phyloP scores from a whole-genome alignment of 768 basidiomycete genomes.

The Suillus occidentalis region DNA sequence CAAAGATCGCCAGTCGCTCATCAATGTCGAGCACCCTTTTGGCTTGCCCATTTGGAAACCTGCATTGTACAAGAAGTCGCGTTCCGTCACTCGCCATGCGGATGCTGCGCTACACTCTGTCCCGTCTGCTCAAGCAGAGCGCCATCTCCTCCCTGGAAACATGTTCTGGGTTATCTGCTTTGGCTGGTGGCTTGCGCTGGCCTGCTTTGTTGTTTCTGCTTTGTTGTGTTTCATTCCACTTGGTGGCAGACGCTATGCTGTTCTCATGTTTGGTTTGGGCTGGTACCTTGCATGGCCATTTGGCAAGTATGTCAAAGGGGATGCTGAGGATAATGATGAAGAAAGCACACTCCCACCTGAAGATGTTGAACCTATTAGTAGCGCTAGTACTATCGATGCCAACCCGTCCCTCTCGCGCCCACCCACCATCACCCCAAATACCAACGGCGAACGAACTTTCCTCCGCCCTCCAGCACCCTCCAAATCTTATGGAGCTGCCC shows the following conservation, averaged over 20 bases:
- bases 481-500: constrained; percentile 72
- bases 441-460: constrained; percentile 43
- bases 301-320: constrained; percentile 96
- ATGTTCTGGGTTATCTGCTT: constrained; percentile 88
- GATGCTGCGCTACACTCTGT: constrained; percentile 91
- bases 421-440: constrained; percentile 45
- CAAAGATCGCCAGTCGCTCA: constrained; percentile 94
- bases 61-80: constrained; percentile 95
- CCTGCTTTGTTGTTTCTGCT: constrained; percentile 66
- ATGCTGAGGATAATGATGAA: constrained; percentile 46
- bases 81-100: constrained; percentile 94
- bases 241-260: constrained; percentile 82
- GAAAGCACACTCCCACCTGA: constrained; percentile 37
- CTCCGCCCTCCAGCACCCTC: constrained; percentile 35
- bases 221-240: constrained; percentile 72
- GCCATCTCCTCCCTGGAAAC: constrained; percentile 92
- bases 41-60: constrained; percentile 99
- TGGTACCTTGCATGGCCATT: constrained; percentile 99
- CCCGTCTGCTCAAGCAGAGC: constrained; percentile 90
- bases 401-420: constrained; percentile 42
- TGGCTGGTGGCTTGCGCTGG: constrained; percentile 89
- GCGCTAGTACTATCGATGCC: constrained; percentile 20
- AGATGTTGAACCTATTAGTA: constrained; percentile 23
- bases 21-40: constrained; percentile 99
- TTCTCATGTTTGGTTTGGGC: constrained; percentile 86